phyloP scores from a whole-genome alignment of 2,329 filamentous ascomycete genomes.

The Curvularia verruculosa region DNA sequence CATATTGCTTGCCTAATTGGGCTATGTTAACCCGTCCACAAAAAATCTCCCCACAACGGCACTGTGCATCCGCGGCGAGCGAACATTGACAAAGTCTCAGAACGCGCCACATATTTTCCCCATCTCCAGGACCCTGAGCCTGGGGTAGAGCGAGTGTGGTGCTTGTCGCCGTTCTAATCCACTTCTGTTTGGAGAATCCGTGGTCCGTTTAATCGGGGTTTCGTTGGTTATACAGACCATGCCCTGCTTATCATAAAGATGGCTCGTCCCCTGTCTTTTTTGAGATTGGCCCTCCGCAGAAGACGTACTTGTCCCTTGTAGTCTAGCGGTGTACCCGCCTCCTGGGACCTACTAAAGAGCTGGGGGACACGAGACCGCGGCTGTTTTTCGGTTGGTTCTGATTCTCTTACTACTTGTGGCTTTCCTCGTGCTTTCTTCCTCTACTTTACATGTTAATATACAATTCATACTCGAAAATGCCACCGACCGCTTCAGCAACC shows the following conservation, averaged over 20 bases:
- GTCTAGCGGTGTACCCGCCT: conserved; percentile 16
- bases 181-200: conserved; percentile 21
- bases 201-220: neutral
- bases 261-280: conserved; percentile 5
- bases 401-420: conserved; percentile 1
- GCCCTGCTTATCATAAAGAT: conserved; percentile 8
- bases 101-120: conserved; percentile 3
- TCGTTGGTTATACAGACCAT: neutral
- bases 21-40: conserved; percentile 18
- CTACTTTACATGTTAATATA: conserved; percentile 3
- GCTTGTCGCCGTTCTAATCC: conserved; percentile 20
- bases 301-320: conserved; percentile 6
- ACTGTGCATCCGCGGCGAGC: conserved; percentile 9
- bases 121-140: conserved; percentile 1
- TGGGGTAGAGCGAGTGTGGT: conserved; percentile 9
- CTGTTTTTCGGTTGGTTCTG: conserved; percentile 5
- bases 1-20: conserved; percentile 16
- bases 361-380: conserved; percentile 11
- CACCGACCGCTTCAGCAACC: conserved; percentile 21
- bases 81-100: conserved; percentile 6
- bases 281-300: conserved; percentile 7
- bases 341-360: conserved; percentile 9
- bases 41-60: conserved; percentile 16
- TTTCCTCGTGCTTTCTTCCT: conserved; percentile 1
- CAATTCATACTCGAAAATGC: conserved; percentile 18